Base-by-base conservation (phyloP, 805 yeast genomes). In the Saturnispora hagleri region DNA sequence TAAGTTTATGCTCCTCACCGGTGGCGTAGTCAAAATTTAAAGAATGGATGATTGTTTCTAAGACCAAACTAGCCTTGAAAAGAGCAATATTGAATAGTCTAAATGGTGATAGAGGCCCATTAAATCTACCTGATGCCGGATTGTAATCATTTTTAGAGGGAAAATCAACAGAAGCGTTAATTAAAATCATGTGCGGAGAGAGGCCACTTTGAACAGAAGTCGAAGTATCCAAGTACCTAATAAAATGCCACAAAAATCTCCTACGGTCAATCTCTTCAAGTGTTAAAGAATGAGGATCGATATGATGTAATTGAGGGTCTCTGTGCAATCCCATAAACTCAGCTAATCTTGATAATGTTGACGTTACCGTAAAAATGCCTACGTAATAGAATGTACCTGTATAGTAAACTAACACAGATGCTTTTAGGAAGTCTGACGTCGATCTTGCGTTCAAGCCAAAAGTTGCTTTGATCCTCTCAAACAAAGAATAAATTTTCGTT, bases 151-250 rank as follows among this genome's bases (percentile, higher is more conserved):
- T 26, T 43, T 53, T 56, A 15, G 53, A 56, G 8, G 58, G 58
- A 18, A 56, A 50, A 15, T 50, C 48, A 1, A 54, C 44, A 6
- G 58, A 53, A 5, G 58, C 48, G 49, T 53, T 56, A 3, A 53
- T 52, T 52, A 56, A 51, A 46, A 54, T 50, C 58, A 56, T 56
- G 48, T 54, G 58, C 3, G 58, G 58, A 4, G 58, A 53, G 43
- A 56, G 43, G 12, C 58, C 58, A 15, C 55, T 49, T 43, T 52
- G 50, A 34, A 52, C 26, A 22, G 58, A 53, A 3, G 58, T 38
- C 24, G 55, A 36, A 15, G 58, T 56, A 50, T 56, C 58, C 34
- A 56, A 46, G 22, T 45, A 53, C 46, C 57, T 47, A 26, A 53
- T 35, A 33, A 35, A 54, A 46, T 56, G 50, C 58, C 58, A 56